A percentile compares a stretch with the other conserved stretches of the same genome.
Evolutionary conservation across 1,139 yeast genomes (phyloP).

Genomic region (Groenewaldozyma sp.): DNA sequence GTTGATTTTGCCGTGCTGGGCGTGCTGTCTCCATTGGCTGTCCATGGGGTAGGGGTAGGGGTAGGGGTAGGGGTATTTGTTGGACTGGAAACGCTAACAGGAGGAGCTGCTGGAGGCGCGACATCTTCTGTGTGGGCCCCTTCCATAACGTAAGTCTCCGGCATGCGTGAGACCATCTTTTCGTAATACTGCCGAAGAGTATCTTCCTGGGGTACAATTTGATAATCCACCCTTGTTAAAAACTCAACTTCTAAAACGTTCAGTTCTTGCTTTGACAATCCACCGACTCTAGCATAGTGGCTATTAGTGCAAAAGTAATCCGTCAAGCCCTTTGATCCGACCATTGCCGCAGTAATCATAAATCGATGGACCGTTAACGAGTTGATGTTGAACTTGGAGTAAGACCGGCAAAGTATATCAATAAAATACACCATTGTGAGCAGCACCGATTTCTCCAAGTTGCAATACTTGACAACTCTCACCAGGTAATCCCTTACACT

Average conservation of each 20-base stretch:
- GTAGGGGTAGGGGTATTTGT: too few species aligned
- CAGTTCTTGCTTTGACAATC: slow-evolving; percentile 75
- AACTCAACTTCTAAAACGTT: slow-evolving; percentile 86
- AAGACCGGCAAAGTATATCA: slow-evolving; percentile 71
- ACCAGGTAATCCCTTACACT: slow-evolving; percentile 69
- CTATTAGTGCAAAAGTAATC: slow-evolving; percentile 90
- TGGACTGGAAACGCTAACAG: too few species aligned
- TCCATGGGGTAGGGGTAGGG: too few species aligned
- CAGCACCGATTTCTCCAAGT: slow-evolving; percentile 72
- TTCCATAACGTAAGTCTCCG: background rate
- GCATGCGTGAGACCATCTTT: slow-evolving; percentile 23
- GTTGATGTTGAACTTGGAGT: slow-evolving; percentile 72
- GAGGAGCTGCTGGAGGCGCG: too few species aligned
- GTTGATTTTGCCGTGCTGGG: slow-evolving; percentile 1
- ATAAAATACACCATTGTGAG: slow-evolving; percentile 79
- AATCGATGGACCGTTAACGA: slow-evolving; percentile 92
- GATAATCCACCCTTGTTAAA: slow-evolving; percentile 69
- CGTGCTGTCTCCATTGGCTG: too few species aligned
- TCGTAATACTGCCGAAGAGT: slow-evolving; percentile 32
- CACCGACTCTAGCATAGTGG: slow-evolving; percentile 95
- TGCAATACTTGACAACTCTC: slow-evolving; percentile 74
- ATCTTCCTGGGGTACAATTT: slow-evolving; percentile 45
- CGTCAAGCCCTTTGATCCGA: slow-evolving; percentile 86
- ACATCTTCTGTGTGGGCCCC: too few species aligned
- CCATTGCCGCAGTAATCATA: slow-evolving; percentile 79